Evolutionary conservation across 805 yeast genomes (phyloP).

Genomic region (Candida oleophila): DNA sequence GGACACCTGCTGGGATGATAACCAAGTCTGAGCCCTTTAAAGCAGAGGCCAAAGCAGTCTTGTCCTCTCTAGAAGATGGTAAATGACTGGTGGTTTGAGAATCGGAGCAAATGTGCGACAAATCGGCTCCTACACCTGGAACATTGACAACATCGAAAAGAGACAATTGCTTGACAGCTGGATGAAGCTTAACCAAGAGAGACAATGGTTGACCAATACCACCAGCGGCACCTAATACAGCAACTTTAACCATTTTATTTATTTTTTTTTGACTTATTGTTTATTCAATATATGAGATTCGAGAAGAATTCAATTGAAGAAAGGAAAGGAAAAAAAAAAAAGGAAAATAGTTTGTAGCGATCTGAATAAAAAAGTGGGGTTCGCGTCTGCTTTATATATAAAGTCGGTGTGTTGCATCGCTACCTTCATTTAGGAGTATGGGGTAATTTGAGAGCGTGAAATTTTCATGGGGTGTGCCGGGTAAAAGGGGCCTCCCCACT

Average conservation of each 20-base stretch:
- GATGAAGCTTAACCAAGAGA: conserved; percentile 70
- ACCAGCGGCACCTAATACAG: conserved; percentile 90
- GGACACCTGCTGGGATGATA: conserved; percentile 81
- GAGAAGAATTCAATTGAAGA: neutral
- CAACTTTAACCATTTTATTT: conserved; percentile 58
- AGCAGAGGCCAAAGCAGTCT: conserved; percentile 44
- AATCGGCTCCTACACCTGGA: conserved; percentile 86
- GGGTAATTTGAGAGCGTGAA: no score
- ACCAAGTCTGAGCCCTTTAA: conserved; percentile 49
- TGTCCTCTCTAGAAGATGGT: conserved; percentile 54
- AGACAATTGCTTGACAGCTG: conserved; percentile 62
- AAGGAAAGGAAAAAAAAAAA: neutral
- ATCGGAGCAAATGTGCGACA: conserved; percentile 77
- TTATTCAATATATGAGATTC: neutral
- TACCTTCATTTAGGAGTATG: neutral
- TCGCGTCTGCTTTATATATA: neutral
- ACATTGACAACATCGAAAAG: conserved; percentile 82
- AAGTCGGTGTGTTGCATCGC: neutral
- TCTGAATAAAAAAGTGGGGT: neutral
- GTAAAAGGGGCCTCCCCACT: neutral
- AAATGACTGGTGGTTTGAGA: conserved; percentile 58
- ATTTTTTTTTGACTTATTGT: neutral
- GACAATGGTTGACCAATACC: conserved; percentile 95
- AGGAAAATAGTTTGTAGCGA: neutral
- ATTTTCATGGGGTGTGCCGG: neutral